A percentile compares a stretch with the other conserved stretches of the same genome.
Evolutionary conservation across 176 grass and related monocot species (phyloP).

Genomic region (Carex myosuroides): DNA sequence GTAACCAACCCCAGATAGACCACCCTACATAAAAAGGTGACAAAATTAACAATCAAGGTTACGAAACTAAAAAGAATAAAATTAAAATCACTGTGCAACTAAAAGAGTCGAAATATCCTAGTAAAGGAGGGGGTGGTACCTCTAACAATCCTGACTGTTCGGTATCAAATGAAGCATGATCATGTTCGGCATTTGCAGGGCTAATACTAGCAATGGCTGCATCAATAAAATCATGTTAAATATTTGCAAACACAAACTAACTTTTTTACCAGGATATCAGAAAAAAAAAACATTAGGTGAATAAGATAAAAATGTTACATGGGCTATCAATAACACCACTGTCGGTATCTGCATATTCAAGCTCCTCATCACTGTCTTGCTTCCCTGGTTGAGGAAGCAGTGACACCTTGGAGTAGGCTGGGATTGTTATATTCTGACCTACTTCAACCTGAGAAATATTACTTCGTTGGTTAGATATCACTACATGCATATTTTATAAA

Average conservation of each 20-base stretch:
- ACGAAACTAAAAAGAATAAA: conserved; percentile 13
- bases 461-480: conserved; percentile 8
- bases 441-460: conserved; percentile 70
- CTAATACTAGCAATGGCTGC: conserved; percentile 74
- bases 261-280: background rate
- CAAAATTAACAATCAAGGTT: conserved; percentile 19
- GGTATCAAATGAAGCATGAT: conserved; percentile 33
- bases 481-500: background rate
- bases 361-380: conserved; percentile 95
- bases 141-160: conserved; percentile 32
- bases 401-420: conserved; percentile 89
- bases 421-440: conserved; percentile 64
- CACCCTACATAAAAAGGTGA: conserved; percentile 41
- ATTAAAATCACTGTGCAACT: conserved; percentile 4
- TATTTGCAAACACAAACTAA: background rate
- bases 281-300: background rate
- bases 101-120: conserved; percentile 19
- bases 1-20: conserved; percentile 60
- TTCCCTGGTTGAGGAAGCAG: conserved; percentile 72
- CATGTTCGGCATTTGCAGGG: conserved; percentile 32
- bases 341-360: conserved; percentile 89
- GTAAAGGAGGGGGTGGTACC: conserved; percentile 22
- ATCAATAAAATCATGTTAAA: conserved; percentile 11
- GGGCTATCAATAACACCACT: conserved; percentile 74
- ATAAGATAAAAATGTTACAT: conserved; percentile 37